Evolutionary conservation across 1,284 basidiomycete species (phyloP).

Genomic region (Cutaneotrichosporon cutaneum): DNA sequence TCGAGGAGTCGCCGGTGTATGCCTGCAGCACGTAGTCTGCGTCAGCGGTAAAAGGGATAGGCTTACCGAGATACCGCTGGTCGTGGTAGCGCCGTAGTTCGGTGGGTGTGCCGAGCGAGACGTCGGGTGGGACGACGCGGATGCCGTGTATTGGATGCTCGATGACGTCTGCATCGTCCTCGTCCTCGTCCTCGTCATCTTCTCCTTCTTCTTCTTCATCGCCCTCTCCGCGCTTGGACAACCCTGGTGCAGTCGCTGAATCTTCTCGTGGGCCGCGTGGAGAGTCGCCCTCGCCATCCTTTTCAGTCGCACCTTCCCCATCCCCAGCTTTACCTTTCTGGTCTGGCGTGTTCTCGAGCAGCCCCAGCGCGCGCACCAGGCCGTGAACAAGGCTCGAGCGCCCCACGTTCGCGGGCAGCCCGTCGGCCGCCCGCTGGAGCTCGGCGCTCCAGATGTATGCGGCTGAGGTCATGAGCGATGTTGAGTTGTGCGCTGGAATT

Average conservation of each 20-base stretch:
- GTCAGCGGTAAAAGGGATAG: background rate
- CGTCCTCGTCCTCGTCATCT: slow-evolving; percentile 45
- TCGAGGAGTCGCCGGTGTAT: background rate
- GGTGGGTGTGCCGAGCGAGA: slow-evolving; percentile 30
- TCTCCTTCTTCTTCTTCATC: slow-evolving; percentile 7
- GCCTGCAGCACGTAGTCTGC: slow-evolving; percentile 26
- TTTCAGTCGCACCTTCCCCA: background rate
- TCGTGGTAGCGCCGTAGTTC: slow-evolving; percentile 54
- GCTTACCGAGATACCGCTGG: slow-evolving; percentile 49
- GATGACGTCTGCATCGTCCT: slow-evolving; percentile 57
- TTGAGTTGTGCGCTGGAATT: background rate
- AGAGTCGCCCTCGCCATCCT: too few relatives aligned
- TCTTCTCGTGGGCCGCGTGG: too few relatives aligned
- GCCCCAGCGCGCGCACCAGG: slow-evolving; percentile 62
- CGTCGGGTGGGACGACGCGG: slow-evolving; percentile 34
- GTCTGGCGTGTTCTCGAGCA: slow-evolving; percentile 52
- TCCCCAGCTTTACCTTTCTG: background rate
- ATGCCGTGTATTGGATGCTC: background rate
- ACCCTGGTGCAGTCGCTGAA: background rate
- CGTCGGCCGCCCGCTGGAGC: slow-evolving; percentile 42
- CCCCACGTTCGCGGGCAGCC: slow-evolving; percentile 75
- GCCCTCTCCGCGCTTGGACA: background rate
- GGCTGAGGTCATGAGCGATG: background rate
- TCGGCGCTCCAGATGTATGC: slow-evolving; percentile 43
- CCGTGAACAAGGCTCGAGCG: slow-evolving; percentile 79